Evolutionary conservation across 306 rosid species (phyloP), one percentile per base, ranked within the genome.

Genomic region (Trifolium repens): DNA sequence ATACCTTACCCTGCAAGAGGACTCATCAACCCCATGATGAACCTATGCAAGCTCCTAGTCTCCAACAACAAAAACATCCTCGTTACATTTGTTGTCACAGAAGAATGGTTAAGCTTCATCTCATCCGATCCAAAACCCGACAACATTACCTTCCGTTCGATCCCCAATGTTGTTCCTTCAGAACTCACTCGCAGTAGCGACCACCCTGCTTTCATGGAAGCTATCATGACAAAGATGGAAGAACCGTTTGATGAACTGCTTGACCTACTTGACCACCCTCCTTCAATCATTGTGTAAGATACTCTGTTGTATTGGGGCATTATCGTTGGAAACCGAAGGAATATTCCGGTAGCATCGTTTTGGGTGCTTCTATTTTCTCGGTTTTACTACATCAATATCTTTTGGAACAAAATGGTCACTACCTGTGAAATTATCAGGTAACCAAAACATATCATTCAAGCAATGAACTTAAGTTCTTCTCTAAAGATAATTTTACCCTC

Each of bases 41-140:
- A 77, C 89, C 67, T 84, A 0, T 80, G 80, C 76, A 84, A 82
- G 39, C 55, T 63, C 4, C 76, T 86, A 0, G 44, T 50, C 35
- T 76, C 71, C 12, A 81, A 60, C 2, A 69, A 57, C 54, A 22
- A 11, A 15, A 9, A 11, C 3, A 69, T 85, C 62, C 62, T 75
- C 34, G 22, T 88, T 37, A 80, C 85, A 78, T 64, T 85, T 10
- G 57, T 88, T 15, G 58, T 85, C 73, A 83, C 89, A 2, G 76
- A 88, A 63, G 91, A 88, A 72, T 85, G 91, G 89, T n/a, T 67
- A 27, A 79, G 83, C 47, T 67, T 83, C 47, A 54, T 81, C 57
- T 77, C 60, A 34, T 54, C 85, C 2, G 78, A 81, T 0, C 80
- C 82, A 0, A 81, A 69, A 24, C 85, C 78, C 14, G 60, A 66